A percentile compares a stretch with the other conserved stretches of the same genome.
These are phyloP conservation scores for Proliferodiscus dingleyae DNA, from an alignment of 2,329 filamentous ascomycete species.

Conservation along the genomic window DNA sequence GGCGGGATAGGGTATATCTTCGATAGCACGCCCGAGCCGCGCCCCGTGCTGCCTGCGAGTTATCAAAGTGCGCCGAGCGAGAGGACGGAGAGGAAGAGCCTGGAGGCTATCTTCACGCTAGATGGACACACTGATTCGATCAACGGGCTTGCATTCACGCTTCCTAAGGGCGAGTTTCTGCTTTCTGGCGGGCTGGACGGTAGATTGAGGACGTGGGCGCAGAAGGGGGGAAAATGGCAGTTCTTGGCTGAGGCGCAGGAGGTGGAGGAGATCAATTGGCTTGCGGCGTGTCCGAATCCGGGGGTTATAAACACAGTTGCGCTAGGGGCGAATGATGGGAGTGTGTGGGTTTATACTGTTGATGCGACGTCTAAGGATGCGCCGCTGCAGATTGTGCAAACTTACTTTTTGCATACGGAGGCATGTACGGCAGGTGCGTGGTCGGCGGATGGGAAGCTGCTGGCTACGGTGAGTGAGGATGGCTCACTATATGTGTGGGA, in stretches of 20 bases:
- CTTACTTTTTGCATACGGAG: conserved; percentile 85
- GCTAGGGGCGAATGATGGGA: conserved; percentile 83
- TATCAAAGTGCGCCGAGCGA: conserved; percentile 64
- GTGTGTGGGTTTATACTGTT: conserved; percentile 93
- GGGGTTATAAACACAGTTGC: conserved; percentile 76
- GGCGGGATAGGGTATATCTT: conserved; percentile 79
- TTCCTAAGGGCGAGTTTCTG: conserved; percentile 76
- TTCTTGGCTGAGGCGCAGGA: conserved; percentile 63
- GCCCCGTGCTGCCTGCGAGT: conserved; percentile 70
- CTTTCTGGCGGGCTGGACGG: conserved; percentile 88
- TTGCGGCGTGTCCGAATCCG: conserved; percentile 67
- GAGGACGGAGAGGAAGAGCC: conserved; percentile 50
- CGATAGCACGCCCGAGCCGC: conserved; percentile 61
- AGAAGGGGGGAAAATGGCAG: conserved; percentile 8
- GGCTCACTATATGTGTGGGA: conserved; percentile 89
- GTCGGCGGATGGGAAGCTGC: conserved; percentile 79
- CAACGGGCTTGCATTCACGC: conserved; percentile 79
- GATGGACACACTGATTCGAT: conserved; percentile 92
- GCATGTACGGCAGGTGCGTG: conserved; percentile 86
- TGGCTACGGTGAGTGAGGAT: conserved; percentile 88
- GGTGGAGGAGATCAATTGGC: conserved; percentile 93
- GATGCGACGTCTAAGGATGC: conserved; percentile 56
- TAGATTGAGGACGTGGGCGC: conserved; percentile 46
- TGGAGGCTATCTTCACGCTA: conserved; percentile 66
- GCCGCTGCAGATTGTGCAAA: conserved; percentile 77